Base-by-base conservation (phyloP, 1,139 yeast genomes). In the Zygoascus hellenicus region DNA sequence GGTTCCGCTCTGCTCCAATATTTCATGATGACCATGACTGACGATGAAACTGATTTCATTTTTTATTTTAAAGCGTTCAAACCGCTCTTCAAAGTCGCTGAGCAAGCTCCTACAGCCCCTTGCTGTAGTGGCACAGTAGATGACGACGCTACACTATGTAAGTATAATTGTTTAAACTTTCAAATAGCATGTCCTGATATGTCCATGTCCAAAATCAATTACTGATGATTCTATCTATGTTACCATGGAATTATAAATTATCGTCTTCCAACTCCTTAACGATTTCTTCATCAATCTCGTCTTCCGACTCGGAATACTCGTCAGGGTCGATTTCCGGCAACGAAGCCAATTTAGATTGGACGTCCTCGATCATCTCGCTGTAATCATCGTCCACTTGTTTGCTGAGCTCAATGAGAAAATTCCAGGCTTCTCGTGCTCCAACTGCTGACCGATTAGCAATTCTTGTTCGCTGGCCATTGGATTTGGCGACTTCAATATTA, bases 321-420 rank as follows among this genome's bases (percentile, higher is more conserved):
- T 53, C 62, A 16, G 52, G 54, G 9, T 33, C 46, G 35, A 58
- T 58, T 42, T 51, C 51, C 63, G 77, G 71, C 17, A 78, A 66
- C 45, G 62, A 67, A 6, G 69, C 63, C 30, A 62, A 54, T 45
- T 58, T 46, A n/a, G 58, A 62, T 5, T 42, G 38, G 2, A 57
- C 62, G 15, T 64, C 61, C 17, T 52, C 55, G 1, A 52, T 56
- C 55, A 66, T 51, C 46, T 63, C 68, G 3, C 59, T 59, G 31
- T 65, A 69, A 17, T 54, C 58, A 6, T 52, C 56, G 7, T 51
- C 53, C 7, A 54, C 60, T 9, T 48, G 53, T 5, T 51, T 45
- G 4, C 59, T 53, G 39, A 59, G 49, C 14, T 51, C 51, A 29
- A 62, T 47, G 34, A 63, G 53, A 35, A 53, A 51, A 10, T 49